phyloP scores from a whole-genome alignment of 2,329 filamentous ascomycete genomes.

The Penicillium sp. region DNA sequence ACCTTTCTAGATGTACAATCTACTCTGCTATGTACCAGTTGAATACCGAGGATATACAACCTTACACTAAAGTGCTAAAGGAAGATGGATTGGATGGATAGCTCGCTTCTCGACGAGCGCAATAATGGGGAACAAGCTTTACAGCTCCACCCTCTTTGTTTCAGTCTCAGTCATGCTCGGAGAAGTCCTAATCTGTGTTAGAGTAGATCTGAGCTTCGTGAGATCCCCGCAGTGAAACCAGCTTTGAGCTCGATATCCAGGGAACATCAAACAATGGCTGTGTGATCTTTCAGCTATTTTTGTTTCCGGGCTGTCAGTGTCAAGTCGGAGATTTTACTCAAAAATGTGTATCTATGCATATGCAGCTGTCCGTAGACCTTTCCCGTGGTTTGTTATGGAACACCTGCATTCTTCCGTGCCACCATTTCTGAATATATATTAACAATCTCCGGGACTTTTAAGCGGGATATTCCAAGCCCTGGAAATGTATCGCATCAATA shows the following conservation, averaged over 20 bases:
- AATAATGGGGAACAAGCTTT: neutral
- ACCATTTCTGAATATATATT: neutral
- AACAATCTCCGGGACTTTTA: neutral
- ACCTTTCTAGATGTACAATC: conserved; percentile 17
- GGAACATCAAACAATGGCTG: neutral
- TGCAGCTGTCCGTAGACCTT: no score
- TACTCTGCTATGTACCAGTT: conserved; percentile 16
- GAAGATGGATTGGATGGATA: neutral
- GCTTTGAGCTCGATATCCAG: neutral
- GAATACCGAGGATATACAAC: neutral
- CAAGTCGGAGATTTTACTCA: neutral
- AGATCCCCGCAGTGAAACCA: neutral
- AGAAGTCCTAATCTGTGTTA: neutral
- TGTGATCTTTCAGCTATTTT: neutral
- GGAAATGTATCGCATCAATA: no score
- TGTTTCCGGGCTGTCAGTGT: neutral
- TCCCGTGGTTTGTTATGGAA: neutral
- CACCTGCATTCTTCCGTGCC: neutral
- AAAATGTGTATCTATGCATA: neutral
- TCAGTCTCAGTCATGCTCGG: neutral
- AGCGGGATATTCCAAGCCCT: neutral
- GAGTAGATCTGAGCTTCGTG: neutral
- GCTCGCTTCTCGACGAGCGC: neutral
- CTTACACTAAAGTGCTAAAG: no score
- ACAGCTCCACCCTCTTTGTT: neutral